Conservation (phyloP, 2,329 filamentous ascomycete species). For the Hypoxylon rubiginosum region DNA sequence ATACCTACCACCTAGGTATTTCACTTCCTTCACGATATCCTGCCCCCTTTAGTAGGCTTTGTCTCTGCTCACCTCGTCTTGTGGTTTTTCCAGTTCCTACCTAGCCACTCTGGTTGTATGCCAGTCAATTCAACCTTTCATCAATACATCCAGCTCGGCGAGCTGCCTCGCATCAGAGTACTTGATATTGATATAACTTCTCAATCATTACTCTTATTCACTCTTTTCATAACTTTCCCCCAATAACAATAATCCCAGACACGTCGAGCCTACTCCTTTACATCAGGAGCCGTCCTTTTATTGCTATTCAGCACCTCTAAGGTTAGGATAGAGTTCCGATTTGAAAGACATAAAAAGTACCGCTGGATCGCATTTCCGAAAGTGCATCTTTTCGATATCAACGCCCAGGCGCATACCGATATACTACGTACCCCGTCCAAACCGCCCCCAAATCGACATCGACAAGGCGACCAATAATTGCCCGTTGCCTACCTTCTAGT, state of each 20-base stretch:
- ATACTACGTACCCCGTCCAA: slow-evolving; percentile 14
- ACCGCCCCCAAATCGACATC: slow-evolving; percentile 37
- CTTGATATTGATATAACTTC: not conserved
- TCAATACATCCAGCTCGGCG: not conserved
- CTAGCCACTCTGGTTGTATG: no score
- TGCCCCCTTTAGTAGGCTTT: no score
- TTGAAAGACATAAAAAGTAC: not conserved
- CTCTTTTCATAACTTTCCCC: slow-evolving; percentile 15
- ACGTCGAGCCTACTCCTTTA: not conserved
- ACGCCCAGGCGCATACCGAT: slow-evolving; percentile 7
- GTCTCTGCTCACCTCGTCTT: not conserved
- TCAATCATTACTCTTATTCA: slow-evolving; percentile 11
- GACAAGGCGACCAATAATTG: slow-evolving; percentile 26
- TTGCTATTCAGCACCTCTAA: not conserved
- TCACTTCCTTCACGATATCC: no score
- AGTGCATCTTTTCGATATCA: slow-evolving; percentile 19
- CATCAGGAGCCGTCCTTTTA: not conserved
- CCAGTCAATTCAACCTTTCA: no score
- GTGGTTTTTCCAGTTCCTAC: slow-evolving; percentile 10
- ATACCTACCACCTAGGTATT: no score
- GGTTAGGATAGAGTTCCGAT: not conserved
- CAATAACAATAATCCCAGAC: not conserved
- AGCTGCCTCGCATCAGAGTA: slow-evolving; percentile 1
- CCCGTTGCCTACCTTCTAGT: slow-evolving; percentile 6
- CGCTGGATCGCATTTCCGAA: not conserved